Percentiles rank a stretch among this genome's conserved stretches.
These are phyloP conservation scores for Aspergillus biplanus DNA, from an alignment of 495 filamentous ascomycete genomes.

Conservation along the genomic window DNA sequence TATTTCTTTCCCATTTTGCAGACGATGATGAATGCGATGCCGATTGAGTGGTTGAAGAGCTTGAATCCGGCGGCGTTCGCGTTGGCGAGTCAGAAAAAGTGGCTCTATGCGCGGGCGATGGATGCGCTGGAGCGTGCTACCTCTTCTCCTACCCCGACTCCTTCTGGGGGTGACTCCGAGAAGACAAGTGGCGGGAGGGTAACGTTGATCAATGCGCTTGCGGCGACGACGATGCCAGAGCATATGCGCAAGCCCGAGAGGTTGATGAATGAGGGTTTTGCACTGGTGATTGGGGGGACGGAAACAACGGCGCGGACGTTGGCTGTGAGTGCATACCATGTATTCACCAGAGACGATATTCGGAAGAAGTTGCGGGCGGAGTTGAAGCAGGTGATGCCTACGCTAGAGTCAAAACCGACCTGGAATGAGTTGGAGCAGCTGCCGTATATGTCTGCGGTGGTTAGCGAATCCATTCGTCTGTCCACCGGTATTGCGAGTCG, in stretches of 20 bases:
- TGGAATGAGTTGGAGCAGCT: constrained; percentile 53
- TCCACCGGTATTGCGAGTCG: constrained; percentile 44
- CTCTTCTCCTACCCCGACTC: too few species aligned
- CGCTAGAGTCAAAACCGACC: constrained; percentile 27
- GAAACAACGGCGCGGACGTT: constrained; percentile 42
- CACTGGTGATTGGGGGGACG: constrained; percentile 45
- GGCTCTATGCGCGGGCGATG: constrained; percentile 8
- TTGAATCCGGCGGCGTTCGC: constrained; percentile 21
- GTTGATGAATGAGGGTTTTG: constrained; percentile 44
- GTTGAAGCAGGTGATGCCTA: constrained; percentile 37
- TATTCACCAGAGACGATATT: constrained; percentile 17
- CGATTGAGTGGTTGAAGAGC: constrained; percentile 13
- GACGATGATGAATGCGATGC: constrained; percentile 21
- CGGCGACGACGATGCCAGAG: constrained; percentile 20
- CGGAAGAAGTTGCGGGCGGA: constrained; percentile 34
- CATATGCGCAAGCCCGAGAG: constrained; percentile 27
- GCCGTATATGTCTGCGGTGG: constrained; percentile 52
- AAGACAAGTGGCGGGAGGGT: background rate
- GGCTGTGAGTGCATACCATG: constrained; percentile 22
- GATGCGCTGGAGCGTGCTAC: constrained; percentile 9
- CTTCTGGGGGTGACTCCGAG: too few species aligned
- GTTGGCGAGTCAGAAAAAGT: constrained; percentile 21
- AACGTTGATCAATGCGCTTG: background rate
- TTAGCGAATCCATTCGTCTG: constrained; percentile 53
- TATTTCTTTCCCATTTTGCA: constrained; percentile 30